Conservation (phyloP, 2,329 filamentous ascomycete genomes). For the Colletotrichum tabaci region DNA sequence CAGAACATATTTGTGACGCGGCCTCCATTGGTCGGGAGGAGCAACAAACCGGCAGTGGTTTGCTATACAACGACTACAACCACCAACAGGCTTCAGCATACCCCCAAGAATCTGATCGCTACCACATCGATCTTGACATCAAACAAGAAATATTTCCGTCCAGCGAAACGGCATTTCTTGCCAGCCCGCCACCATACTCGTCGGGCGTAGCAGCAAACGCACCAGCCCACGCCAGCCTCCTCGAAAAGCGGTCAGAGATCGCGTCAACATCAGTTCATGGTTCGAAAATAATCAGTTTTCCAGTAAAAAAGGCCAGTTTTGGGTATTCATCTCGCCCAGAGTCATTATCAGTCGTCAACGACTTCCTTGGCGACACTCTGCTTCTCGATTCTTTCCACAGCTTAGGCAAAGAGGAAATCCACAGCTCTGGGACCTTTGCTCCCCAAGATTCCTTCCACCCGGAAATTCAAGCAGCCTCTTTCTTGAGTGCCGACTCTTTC, state of each 20-base stretch:
- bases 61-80: neutral
- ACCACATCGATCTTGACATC: neutral
- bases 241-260: conserved; percentile 6
- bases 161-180: conserved; percentile 4
- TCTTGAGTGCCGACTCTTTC: conserved; percentile 13
- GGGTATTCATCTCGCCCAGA: conserved; percentile 5
- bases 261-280: conserved; percentile 1
- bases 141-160: conserved; percentile 6
- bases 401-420: conserved; percentile 7
- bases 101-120: conserved; percentile 4
- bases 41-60: conserved; percentile 1
- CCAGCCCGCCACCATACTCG: conserved; percentile 28
- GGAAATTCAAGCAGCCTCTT: neutral
- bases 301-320: neutral
- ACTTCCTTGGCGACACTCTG: conserved; percentile 1
- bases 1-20: neutral
- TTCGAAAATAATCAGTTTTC: conserved; percentile 11
- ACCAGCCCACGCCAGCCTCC: neutral
- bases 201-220: neutral
- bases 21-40: conserved; percentile 3
- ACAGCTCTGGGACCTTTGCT: conserved; percentile 17
- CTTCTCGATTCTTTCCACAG: conserved; percentile 6
- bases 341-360: neutral
- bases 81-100: conserved; percentile 7
- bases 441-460: conserved; percentile 1